Conservation (phyloP, 2,329 filamentous ascomycete species). For the Alternaria incomplexa region DNA sequence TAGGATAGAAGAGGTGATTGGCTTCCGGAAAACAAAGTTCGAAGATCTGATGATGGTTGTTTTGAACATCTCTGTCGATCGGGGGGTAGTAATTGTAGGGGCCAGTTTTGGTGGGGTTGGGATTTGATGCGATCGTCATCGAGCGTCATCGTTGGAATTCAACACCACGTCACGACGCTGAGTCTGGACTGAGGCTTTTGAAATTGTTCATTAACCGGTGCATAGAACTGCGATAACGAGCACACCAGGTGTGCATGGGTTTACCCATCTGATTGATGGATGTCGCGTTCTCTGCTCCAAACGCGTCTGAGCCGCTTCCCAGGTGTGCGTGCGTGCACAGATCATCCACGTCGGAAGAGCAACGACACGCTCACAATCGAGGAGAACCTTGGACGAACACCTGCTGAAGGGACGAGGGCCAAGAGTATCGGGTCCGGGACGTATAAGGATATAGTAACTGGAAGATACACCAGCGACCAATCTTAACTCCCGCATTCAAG, state of each 20-base stretch:
- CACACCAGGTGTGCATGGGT: neutral
- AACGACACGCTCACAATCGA: neutral
- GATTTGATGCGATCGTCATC: conserved; percentile 12
- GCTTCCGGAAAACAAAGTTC: neutral
- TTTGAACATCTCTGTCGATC: neutral
- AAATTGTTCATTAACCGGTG: neutral
- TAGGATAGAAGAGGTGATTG: neutral
- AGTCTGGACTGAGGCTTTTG: neutral
- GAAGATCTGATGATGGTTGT: neutral
- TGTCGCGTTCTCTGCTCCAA: neutral
- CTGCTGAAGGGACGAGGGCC: neutral
- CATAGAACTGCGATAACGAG: neutral
- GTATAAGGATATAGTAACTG: neutral
- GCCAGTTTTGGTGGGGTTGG: conserved; percentile 5
- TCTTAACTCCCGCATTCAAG: neutral
- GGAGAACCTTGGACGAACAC: neutral
- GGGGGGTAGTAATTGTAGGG: conserved; percentile 2
- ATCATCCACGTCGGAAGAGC: neutral
- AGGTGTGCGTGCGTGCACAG: neutral
- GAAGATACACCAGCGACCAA: neutral
- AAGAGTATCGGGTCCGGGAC: neutral
- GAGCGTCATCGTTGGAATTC: conserved; percentile 9
- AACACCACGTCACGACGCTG: conserved; percentile 8
- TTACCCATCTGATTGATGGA: neutral
- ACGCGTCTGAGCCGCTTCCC: neutral